Evolutionary conservation across 2,329 filamentous ascomycete genomes (phyloP), one percentile per base, ranked within the genome.

Genomic region (Aureobasidium sp.): DNA sequence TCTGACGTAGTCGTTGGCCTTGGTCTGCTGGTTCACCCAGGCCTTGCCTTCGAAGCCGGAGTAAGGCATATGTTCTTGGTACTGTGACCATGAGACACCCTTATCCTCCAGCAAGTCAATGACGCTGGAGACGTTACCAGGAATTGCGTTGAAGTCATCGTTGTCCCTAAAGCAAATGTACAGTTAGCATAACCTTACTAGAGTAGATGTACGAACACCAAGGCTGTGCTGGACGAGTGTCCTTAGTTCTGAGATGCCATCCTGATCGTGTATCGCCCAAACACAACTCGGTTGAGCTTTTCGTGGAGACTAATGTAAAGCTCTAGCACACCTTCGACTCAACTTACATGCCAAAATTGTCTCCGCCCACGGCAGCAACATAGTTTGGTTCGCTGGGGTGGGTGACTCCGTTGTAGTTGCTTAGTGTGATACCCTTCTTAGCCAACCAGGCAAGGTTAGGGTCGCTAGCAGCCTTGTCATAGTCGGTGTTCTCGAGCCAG

Each of bases 361-460:
- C 24, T 24, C 24, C 24, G 24, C 24, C 24, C 24, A 24, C 24
- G 24, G 83, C 72, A 2, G 88, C 84, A 62, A 86, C 81, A 72
- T 92, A 92, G 77, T 92, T 92, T 22, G 88, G 88, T 77, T 91
- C 81, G 0, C 83, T 87, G 0, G 88, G 87, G 68, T 91, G 88
- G 1, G 87, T 90, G 44, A 68, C 68, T 44, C 79, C 87, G 63
- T 75, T 77, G 67, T 77, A 74, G 66, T 78, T 78, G 52, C 76
- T 78, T 33, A 90, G 77, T 5, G 79, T 81, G 65, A 90, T 83
- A 57, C 87, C 87, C 72, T 83, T 79, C 64, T 76, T 74, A 12
- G 84, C 83, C 24, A 88, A 76, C 75, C 76, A 84, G 44, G 75
- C 71, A 22, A 86, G 75, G 70, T 84, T 85, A 50, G 82, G 79